Percentiles rank a stretch among this genome's conserved stretches.
phyloP scores from a whole-genome alignment of 1,284 basidiomycete species.

The Boletus smithii region DNA sequence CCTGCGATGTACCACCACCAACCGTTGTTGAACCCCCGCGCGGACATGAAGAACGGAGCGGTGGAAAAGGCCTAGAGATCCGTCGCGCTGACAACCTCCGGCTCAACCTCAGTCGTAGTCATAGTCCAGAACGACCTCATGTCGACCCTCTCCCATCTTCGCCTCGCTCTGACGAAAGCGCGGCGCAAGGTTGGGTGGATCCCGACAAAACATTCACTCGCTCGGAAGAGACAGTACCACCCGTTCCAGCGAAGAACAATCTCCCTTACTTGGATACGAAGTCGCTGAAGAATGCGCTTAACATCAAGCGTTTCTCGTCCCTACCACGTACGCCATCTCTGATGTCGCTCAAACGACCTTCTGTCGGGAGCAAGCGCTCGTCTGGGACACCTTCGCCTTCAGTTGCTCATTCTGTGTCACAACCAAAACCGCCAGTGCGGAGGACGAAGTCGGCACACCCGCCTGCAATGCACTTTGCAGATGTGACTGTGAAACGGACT shows the following conservation, averaged over 20 bases:
- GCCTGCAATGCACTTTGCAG: slow-evolving; percentile 69
- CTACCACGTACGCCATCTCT: slow-evolving; percentile 56
- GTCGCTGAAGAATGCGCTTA: slow-evolving; percentile 31
- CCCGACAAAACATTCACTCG: slow-evolving; percentile 18
- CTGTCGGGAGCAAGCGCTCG: slow-evolving; percentile 25
- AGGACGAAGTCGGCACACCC: slow-evolving; percentile 58
- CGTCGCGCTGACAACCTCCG: slow-evolving; percentile 28
- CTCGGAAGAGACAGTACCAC: slow-evolving; percentile 27
- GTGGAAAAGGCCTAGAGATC: slow-evolving; percentile 31
- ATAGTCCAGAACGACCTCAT: slow-evolving; percentile 16
- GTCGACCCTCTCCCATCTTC: slow-evolving; percentile 13
- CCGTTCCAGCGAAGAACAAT: slow-evolving; percentile 33
- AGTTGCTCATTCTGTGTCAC: slow-evolving; percentile 13
- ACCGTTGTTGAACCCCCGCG: slow-evolving; percentile 40
- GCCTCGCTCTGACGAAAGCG: slow-evolving; percentile 24
- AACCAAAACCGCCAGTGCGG: slow-evolving; percentile 23
- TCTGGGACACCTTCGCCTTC: slow-evolving; percentile 46
- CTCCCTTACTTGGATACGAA: slow-evolving; percentile 24
- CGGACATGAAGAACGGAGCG: slow-evolving; percentile 24
- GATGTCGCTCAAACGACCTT: slow-evolving; percentile 33
- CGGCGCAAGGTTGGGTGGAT: slow-evolving; percentile 17
- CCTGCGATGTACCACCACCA: slow-evolving; percentile 36
- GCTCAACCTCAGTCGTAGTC: slow-evolving; percentile 4
- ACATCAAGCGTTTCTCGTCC: slow-evolving; percentile 54
- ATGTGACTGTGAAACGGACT: slow-evolving; percentile 60